Evolutionary conservation across 2,329 filamentous ascomycete species (phyloP).

Genomic region (Arthrobotrys musiformis): DNA sequence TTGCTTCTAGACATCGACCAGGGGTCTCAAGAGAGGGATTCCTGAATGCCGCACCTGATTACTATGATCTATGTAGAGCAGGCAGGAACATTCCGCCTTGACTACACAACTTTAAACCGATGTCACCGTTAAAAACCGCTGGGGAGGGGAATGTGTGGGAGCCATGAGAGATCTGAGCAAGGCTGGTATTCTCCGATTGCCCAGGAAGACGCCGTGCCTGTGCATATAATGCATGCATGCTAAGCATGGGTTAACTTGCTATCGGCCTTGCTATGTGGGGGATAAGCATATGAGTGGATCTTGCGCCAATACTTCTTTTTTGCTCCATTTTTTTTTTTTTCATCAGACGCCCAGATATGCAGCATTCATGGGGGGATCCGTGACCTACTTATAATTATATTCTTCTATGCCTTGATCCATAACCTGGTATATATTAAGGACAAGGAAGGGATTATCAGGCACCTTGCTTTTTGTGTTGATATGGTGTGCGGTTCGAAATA

Average conservation of each 20-base stretch:
- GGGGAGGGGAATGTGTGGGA: constrained; percentile 22
- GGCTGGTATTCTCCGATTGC: constrained; percentile 30
- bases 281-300: constrained; percentile 42
- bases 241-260: constrained; percentile 6
- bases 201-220: constrained; percentile 1
- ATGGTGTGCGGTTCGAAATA: constrained; percentile 31
- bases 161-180: constrained; percentile 17
- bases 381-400: constrained; percentile 36
- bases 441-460: background rate
- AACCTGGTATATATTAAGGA: constrained; percentile 24
- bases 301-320: constrained; percentile 2
- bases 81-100: constrained; percentile 19
- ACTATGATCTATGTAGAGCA: background rate
- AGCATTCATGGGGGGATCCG: constrained; percentile 10
- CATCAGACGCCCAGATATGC: constrained; percentile 15
- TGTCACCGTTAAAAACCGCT: background rate
- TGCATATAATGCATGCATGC: background rate
- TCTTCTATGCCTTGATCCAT: constrained; percentile 26
- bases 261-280: constrained; percentile 43
- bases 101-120: background rate
- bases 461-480: constrained; percentile 50
- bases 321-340: background rate
- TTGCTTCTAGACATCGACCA: constrained; percentile 17
- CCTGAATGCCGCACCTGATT: constrained; percentile 18
- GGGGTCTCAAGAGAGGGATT: background rate